phyloP scores from a whole-genome alignment of 192 early-diverging fungal genomes.

The Dissophora ornata region DNA sequence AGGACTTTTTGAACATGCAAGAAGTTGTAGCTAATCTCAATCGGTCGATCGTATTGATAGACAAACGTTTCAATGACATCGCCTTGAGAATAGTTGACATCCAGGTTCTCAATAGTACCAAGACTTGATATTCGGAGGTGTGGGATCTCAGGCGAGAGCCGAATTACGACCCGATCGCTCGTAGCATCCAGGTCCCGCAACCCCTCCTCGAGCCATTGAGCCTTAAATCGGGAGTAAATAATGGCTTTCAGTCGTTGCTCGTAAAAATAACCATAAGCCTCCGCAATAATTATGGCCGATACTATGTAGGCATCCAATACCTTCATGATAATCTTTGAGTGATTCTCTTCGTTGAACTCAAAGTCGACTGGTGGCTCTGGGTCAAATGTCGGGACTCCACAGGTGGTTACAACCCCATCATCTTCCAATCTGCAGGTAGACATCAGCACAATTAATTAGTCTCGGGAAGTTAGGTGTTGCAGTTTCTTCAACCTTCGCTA shows the following conservation, averaged over 20 bases:
- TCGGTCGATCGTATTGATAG: constrained; percentile 15
- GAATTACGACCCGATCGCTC: constrained; percentile 40
- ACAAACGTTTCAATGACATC: constrained; percentile 42
- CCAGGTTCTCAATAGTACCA: constrained; percentile 46
- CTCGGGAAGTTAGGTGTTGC: background rate
- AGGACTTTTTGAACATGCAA: constrained; percentile 36
- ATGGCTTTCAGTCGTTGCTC: too few species aligned
- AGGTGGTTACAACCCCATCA: constrained; percentile 38
- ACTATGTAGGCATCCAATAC: too few species aligned
- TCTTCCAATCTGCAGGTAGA: constrained; percentile 29
- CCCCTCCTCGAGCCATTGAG: constrained; percentile 48
- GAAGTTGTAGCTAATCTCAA: constrained; percentile 46
- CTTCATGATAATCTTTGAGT: constrained; percentile 42
- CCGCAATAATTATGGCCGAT: too few species aligned
- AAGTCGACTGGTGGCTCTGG: constrained; percentile 30
- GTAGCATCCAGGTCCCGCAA: constrained; percentile 46
- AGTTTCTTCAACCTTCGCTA: background rate
- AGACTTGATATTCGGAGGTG: constrained; percentile 47
- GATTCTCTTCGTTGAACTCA: constrained; percentile 38
- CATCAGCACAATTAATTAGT: background rate
- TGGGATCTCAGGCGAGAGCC: constrained; percentile 41
- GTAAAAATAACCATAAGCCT: too few species aligned
- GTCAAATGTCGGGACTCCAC: constrained; percentile 40
- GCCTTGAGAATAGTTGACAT: constrained; percentile 51
- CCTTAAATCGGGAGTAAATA: constrained; percentile 6